Conservation (phyloP, 2,329 filamentous ascomycete genomes). For the Microsporum canis region DNA sequence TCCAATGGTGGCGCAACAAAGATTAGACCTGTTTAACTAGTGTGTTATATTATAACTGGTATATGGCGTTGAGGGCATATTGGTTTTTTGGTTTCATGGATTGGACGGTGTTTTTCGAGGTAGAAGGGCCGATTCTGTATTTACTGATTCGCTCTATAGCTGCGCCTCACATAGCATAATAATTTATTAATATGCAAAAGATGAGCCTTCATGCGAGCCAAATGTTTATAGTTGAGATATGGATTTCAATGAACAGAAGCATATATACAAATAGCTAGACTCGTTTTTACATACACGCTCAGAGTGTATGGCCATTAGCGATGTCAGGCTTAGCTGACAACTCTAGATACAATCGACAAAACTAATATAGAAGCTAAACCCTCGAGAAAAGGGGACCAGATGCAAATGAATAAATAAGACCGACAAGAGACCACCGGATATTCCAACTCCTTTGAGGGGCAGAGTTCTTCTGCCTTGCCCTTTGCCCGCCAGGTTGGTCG, state of each 20-base stretch:
- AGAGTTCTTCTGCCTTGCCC: not conserved
- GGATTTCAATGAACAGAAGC: not conserved
- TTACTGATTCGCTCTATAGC: not conserved
- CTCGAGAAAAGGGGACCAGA: not conserved
- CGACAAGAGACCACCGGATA: not conserved
- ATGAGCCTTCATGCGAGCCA: no score
- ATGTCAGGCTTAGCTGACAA: not conserved
- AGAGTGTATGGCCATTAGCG: not conserved
- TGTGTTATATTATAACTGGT: not conserved
- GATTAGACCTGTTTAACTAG: constrained; percentile 10
- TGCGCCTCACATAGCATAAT: not conserved
- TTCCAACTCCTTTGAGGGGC: not conserved
- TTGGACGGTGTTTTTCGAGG: not conserved
- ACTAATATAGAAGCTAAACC: not conserved
- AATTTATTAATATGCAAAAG: no score
- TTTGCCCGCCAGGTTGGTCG: not conserved
- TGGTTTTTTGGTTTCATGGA: not conserved
- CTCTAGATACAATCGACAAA: not conserved
- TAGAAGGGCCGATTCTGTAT: not conserved
- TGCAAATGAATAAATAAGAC: not conserved
- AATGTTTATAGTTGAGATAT: no score
- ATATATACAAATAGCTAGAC: not conserved
- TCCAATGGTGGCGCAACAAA: constrained; percentile 9
- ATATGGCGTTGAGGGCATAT: not conserved
- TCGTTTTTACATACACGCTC: not conserved